Evolutionary conservation across 2,329 filamentous ascomycete species (phyloP), one percentile per base, ranked within the genome.

Genomic region (Thielaviopsis euricoi): DNA sequence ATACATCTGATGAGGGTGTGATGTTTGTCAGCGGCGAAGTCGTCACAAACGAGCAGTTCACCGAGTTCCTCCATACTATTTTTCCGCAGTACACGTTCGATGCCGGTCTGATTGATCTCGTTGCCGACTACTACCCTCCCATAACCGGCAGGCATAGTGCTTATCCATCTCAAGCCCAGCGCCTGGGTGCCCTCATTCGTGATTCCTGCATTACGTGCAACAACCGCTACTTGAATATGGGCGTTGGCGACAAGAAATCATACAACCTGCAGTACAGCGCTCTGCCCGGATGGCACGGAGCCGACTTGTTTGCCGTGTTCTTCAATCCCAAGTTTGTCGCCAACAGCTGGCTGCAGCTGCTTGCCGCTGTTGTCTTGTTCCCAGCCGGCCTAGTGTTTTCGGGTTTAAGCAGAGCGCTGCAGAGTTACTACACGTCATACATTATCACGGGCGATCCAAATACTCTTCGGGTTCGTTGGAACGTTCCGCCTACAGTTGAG

Each of bases 201-300:
- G 69, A 71, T 57, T 66, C 63, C 40, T 68, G 66, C 57, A 71
- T 71, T 55, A 69, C 67, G 0, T 73, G 70, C 62, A 67, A 71
- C 60, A 64, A 69, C 40, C 66, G 69, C 19, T 66, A 65, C 61
- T 63, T 74, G 26, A 69, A 67, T n/a, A 66, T 71, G 57, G 70
- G 68, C 2, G 67, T 71, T 53, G 63, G 66, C 17, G 64, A 66
- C 46, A 63, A 63, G 3, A 70, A 67, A 29, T 66, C 67, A 3
- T 75, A 66, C 60, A 68, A 66, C 54, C 69, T 74, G 63, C 70
- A 73, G 59, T 75, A 74, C 63, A 67, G 66, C 6, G 65, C 71
- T 7, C 65, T 67, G 6, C 71, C 71, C 0, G 71, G 69, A 6
- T 65, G 67, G 52, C 72, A 75, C 61, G 72, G 65, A 7, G 65